Evolutionary conservation across 2,329 filamentous ascomycete species (phyloP), one percentile per base, ranked within the genome.

Genomic region (Camillea tinctor): DNA sequence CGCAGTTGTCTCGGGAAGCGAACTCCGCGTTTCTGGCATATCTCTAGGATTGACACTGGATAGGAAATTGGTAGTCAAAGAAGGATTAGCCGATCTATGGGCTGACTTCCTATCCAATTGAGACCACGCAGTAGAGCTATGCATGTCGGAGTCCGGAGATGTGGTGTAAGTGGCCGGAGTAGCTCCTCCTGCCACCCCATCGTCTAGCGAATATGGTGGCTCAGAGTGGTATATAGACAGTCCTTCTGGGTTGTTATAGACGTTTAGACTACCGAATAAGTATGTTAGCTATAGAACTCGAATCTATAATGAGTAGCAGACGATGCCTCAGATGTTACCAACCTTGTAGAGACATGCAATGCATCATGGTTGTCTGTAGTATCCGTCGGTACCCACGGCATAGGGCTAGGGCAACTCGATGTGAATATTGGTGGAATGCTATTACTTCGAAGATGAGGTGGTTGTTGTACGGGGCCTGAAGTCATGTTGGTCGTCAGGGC

Each of bases 1-100:
- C n/a, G 71, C 69, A 17, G 67, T 71, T 8, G 68, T 73, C 56
- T 72, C 69, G 8, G 69, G 70, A 24, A 72, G 61, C 26, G 66
- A 57, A 50, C 68, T 67, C 26, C 66, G 63, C 52, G 54, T 55
- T n/a, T 58, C 60, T 15, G 59, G 49, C 36, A 63, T n/a, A 20
- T 65, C 62, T 8, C 52, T 15, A 4, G 54, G 26, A 53, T 56
- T 61, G 52, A 58, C 9, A 44, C 49, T 59, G 8, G 56, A 17
- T 50, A 66, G 59, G 26, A 61, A 66, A 22, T 52, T 62, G 13
- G 68, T 60, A 17, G 66, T 51, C 13, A 71, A 53, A 11, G 69
- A 70, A 13, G 68, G 68, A 61, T 62, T 71, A 48, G 64, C 60
- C 7, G 67, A 63, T 44, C 64, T 60, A 23, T 57, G 50, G 20